These are phyloP conservation scores for Spatholobus suberectus DNA, from an alignment of 306 rosid genomes.

Conservation along the genomic window DNA sequence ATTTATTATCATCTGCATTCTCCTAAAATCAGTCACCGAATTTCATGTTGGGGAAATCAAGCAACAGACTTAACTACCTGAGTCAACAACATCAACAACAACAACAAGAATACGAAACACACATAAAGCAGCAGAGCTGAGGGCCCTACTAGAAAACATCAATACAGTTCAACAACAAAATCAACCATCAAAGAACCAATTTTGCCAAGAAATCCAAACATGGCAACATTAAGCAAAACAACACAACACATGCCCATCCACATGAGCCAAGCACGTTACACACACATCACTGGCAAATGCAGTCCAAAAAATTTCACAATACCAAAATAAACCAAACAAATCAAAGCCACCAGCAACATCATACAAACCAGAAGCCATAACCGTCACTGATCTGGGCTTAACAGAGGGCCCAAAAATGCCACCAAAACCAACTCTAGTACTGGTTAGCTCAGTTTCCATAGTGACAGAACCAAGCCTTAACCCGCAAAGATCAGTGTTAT, in stretches of 20 bases:
- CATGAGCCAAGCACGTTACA: constrained; percentile 22
- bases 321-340: constrained; percentile 26
- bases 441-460: constrained; percentile 56
- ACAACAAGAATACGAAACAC: neutral
- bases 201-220: too few relatives aligned
- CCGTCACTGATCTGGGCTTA: constrained; percentile 72
- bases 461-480: constrained; percentile 50
- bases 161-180: constrained; percentile 13
- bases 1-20: neutral
- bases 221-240: constrained; percentile 29
- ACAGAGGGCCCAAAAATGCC: constrained; percentile 57
- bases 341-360: constrained; percentile 25
- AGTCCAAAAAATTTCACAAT: neutral
- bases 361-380: constrained; percentile 77
- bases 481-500: constrained; percentile 47
- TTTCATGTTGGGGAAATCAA: neutral
- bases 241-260: neutral
- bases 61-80: constrained; percentile 12
- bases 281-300: neutral
- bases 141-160: neutral
- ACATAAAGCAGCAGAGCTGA: neutral
- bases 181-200: too few relatives aligned
- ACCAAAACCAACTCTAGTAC: constrained; percentile 49
- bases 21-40: constrained; percentile 13
- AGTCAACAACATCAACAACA: constrained; percentile 3